Evolutionary conservation across 768 basidiomycete species (phyloP), one percentile per base, ranked within the genome.

Genomic region (Crassisporium funariophilum): DNA sequence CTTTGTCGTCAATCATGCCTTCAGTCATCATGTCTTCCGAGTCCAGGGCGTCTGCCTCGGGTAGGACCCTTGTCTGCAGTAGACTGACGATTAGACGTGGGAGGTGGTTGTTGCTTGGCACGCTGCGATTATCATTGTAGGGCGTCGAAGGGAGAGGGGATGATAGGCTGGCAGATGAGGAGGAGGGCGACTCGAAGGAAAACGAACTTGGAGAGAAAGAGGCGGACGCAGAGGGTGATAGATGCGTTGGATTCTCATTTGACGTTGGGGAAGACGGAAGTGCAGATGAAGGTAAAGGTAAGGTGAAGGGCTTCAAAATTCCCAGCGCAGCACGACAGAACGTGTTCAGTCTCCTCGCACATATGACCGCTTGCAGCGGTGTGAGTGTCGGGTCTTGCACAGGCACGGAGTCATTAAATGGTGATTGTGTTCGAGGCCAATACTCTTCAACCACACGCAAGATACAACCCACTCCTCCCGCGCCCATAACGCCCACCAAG

Each of bases 391-490:
- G n/a, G 15, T 64, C 50, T 3, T 61, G 56, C 15, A 65, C 56
- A n/a, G 63, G 60, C 4, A 62, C n/a, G n/a, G n/a, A n/a, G n/a
- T n/a, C n/a, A n/a, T n/a, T n/a, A n/a, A n/a, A n/a, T n/a, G n/a
- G n/a, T n/a, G n/a, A n/a, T n/a, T n/a, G n/a, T n/a, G n/a, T n/a
- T n/a, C n/a, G 55, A 8, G 71, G 65, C 82, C 83, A 83, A 57
- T 76, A 76, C 51, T 76, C 68, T 78, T 83, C 10, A 81, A 57
- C 79, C 80, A 83, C 40, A 72, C 62, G 11, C 78, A 72, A n/a
- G 67, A n/a, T n/a, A n/a, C n/a, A n/a, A n/a, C n/a, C n/a, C n/a
- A n/a, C n/a, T n/a, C n/a, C 66, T 0, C 63, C 62, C 16, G 73
- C 63, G 3, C 29, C 29, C 29, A 31, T 10, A 31, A 69, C 60